Base-by-base conservation (phyloP, 2,329 filamentous ascomycete species). In the Clarireedia paspali region DNA sequence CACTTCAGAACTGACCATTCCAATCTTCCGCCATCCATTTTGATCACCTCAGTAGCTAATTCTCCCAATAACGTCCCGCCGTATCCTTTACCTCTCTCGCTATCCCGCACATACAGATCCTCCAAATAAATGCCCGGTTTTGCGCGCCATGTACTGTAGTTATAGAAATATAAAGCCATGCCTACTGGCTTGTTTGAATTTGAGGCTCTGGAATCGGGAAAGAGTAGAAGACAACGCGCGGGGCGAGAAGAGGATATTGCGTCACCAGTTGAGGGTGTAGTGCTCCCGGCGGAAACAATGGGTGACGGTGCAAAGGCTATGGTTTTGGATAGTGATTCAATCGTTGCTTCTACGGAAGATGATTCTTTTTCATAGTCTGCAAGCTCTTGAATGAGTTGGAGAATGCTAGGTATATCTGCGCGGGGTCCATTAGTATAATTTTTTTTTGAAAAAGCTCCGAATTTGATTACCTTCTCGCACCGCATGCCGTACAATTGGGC, bases 1-100 rank as follows among this genome's bases (percentile, higher is more conserved):
- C 91, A 96, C 73, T 89, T 92, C 65, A 96, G 72, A 60, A 96
- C 94, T 62, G 80, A 84, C 92, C 92, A 97, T 68, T 97, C 91
- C 55, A 97, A 73, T 57, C 92, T 78, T 6, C 79, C 84, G 1
- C 91, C 91, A 3, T 80, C 77, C 61, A 91, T 85, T 53, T 80
- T 78, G 53, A 88, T 67, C 3, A 90, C 85, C 74, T 96, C 88
- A 66, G 81, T 82, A n/a, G 91, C 92, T 68, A 96, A 74, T 63
- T 83, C 82, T 59, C 81, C 81, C 49, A 97, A 75, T 68, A 97
- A 71, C 64, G 77, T 75, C 71, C 85, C 88, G 40, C 91, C 92
- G 68, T 92, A 95, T 0, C 91, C 91, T 59, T 81, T 82, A 36
- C 85, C 85, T 4, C 94, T 78, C 64, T 87, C 84, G 46, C 75